Conservation (phyloP, 495 filamentous ascomycete species). For the Aspergillus diversus region DNA sequence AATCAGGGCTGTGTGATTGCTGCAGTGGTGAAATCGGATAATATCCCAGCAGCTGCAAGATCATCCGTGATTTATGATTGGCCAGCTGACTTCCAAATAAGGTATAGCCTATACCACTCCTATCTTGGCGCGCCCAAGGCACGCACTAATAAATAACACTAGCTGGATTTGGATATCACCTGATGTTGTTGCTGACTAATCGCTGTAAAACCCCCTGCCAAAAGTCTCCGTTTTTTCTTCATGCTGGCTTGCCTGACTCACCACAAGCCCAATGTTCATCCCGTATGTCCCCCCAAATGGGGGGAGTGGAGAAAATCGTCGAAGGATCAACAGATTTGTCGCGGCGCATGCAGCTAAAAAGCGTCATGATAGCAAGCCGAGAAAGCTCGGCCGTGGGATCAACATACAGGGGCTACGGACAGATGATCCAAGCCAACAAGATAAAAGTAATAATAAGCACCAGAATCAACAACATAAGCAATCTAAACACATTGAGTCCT, state of each 20-base stretch:
- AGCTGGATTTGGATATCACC: not conserved
- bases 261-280: not conserved
- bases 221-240: not conserved
- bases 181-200: not conserved
- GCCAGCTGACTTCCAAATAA: too few relatives aligned
- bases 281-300: not conserved
- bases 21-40: too few relatives aligned
- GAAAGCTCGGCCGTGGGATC: not conserved
- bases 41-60: too few relatives aligned
- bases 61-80: too few relatives aligned
- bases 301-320: not conserved
- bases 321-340: not conserved
- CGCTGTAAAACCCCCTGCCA: not conserved
- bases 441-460: not conserved
- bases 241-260: not conserved
- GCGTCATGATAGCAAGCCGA: slow-evolving; percentile 1
- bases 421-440: not conserved
- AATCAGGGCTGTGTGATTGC: too few relatives aligned
- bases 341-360: slow-evolving; percentile 6
- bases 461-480: not conserved
- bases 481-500: not conserved
- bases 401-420: not conserved
- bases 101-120: too few relatives aligned
- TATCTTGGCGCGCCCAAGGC: too few relatives aligned
- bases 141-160: too few relatives aligned